Evolutionary conservation across 78 protist species (phyloP), one percentile per base, ranked within the genome.

Genomic region (Trichosphaerium sp.): DNA sequence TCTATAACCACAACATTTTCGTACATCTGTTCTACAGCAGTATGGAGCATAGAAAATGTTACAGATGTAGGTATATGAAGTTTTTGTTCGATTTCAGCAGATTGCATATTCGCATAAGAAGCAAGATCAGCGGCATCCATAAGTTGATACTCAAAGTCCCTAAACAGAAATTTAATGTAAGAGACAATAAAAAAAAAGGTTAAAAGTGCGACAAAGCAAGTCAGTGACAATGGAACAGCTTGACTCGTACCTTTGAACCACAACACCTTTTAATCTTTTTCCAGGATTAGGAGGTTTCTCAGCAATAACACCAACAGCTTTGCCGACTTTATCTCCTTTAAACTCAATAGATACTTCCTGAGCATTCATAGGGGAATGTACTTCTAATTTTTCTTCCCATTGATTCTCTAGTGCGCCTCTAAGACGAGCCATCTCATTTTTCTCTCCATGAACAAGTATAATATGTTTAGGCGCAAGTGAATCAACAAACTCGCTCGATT

Each of bases 361-460:
- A 2, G 75, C 28, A 31, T 82, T 82, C 32, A 63, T 60, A 23
- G 87, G 87, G 35, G 80, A 69, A 31, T 63, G 11, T 1, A 82
- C 69, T 41, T 38, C 51, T 57, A 82, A 55, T 0, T 67, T 60
- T 25, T 34, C 58, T 23, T 61, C 32, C 44, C 18, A 28, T 40
- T 70, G 83, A 35, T 68, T 80, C 1, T 74, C 41, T 15, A 92
- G 66, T 0, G 63, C 47, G 18, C 56, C 25, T 39, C 74, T 57
- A 47, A 94, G 64, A 26, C 80, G 70, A 4, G 57, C 67, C 92
- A 91, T 88, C 44, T 82, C 83, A 28, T 51, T 59, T 28, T 62
- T 62, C 43, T 90, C 92, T 39, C 98, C 98, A 63, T 92, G 95
- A 18, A 92, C 96, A 29, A 94, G 81, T 31, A 91, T 79, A 6